A percentile compares a stretch with the other conserved stretches of the same genome.
These are phyloP conservation scores for Clitopilus hobsonii DNA, from an alignment of 768 basidiomycete species.

Conservation along the genomic window DNA sequence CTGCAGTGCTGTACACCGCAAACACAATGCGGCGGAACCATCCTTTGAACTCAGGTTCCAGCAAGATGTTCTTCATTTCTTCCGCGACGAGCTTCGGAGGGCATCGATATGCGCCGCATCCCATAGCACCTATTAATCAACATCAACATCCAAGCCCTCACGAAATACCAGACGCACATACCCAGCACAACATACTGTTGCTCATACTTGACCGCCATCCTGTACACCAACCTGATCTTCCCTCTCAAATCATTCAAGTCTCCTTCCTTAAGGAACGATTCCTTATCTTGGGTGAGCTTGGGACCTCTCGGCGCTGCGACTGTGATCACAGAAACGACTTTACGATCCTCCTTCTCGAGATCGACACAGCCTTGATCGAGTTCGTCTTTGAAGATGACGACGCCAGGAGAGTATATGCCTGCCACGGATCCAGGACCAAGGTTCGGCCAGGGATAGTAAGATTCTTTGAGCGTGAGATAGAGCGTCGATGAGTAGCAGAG, in stretches of 20 bases:
- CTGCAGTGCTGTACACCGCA: conserved; percentile 31
- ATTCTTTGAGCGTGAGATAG: conserved; percentile 32
- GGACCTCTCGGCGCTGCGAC: conserved; percentile 37
- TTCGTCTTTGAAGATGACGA: conserved; percentile 44
- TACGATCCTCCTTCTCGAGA: conserved; percentile 23
- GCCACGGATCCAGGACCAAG: conserved; percentile 32
- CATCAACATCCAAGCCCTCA: too few species aligned
- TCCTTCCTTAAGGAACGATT: conserved; percentile 16
- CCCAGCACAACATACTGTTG: conserved; percentile 34
- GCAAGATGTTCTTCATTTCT: conserved; percentile 36
- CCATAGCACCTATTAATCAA: conserved; percentile 32
- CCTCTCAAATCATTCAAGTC: conserved; percentile 31
- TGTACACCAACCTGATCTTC: conserved; percentile 38
- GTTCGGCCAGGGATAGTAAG: conserved; percentile 45
- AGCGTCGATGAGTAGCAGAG: conserved; percentile 45
- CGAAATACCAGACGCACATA: conserved; percentile 9
- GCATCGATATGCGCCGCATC: conserved; percentile 38
- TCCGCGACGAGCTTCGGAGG: conserved; percentile 34
- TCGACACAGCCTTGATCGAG: conserved; percentile 36
- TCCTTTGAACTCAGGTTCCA: conserved; percentile 37
- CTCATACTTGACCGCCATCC: conserved; percentile 35
- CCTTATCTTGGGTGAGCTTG: conserved; percentile 20
- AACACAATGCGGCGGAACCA: conserved; percentile 36
- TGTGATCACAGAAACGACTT: conserved; percentile 38
- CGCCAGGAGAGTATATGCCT: conserved; percentile 38